Base-by-base conservation (phyloP, 306 rosid genomes). In the Trichosanthes truncata region DNA sequence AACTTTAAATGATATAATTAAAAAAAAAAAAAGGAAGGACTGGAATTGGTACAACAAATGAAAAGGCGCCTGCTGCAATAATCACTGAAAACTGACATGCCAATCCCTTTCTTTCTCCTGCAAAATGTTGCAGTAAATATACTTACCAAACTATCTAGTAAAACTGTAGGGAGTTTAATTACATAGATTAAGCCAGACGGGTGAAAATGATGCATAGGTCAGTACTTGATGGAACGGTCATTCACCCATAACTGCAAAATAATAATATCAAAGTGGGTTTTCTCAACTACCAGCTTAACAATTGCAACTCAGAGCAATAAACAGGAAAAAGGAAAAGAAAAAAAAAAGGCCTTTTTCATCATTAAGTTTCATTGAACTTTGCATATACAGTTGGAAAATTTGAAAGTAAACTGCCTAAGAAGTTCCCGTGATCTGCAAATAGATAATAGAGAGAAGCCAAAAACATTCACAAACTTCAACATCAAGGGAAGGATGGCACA, bases 71-170 rank as follows among this genome's bases (percentile, higher is more conserved):
- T 48, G 78, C 18, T 73, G 78, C 78, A 74, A 51, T 33, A 51
- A 74, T 51, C 78, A 74, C 48, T 52, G 48, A 74, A 51, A 52
- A 33, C 31, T 51, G 80, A 77, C 25, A 15, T 57, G 14, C 55
- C 80, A 57, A 55, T 74, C 43, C 29, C 62, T 74, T 52, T 78
- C 62, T 74, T 52, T 78, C 48, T 40, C 40, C 60, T 67, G 78
- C 71, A 53, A 46, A 67, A 51, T 51, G 17, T 36, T 31, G 51
- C 63, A 85, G 82, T 83, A 31, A 83, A 80, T 80, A 80, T 46
- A 59, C 40, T 72, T 74, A 86, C 86, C 86, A 81, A 86, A 81
- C 84, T 15, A 49, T 33, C 41, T 49, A 65, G 46, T 35, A 18
- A 53, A 17, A 74, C 43, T 18, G 55, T 25, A 71, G 31, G 12